Percentiles rank a stretch among this genome's conserved stretches.
These are phyloP conservation scores for Reutealis trisperma DNA, from an alignment of 345 rosid genomes.

Conservation along the genomic window DNA sequence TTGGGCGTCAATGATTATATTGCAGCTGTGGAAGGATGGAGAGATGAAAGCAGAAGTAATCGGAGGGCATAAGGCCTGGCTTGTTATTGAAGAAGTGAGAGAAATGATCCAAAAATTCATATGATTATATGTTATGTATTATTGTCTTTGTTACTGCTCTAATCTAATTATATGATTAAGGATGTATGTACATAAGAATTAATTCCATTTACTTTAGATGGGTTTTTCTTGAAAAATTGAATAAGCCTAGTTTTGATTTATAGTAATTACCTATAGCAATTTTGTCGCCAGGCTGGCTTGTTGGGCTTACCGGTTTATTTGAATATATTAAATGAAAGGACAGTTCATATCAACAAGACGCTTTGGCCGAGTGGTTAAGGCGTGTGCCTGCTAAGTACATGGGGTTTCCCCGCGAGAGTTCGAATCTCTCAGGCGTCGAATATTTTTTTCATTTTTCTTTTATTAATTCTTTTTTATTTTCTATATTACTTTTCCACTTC, in stretches of 20 bases:
- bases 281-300: too few relatives aligned
- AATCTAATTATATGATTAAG: neutral
- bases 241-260: too few relatives aligned
- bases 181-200: neutral
- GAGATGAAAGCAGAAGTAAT: slow-evolving; percentile 92
- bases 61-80: slow-evolving; percentile 97
- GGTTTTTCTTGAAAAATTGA: too few relatives aligned
- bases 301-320: too few relatives aligned
- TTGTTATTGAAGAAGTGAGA: slow-evolving; percentile 81
- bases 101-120: slow-evolving; percentile 66
- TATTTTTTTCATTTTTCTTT: too few relatives aligned
- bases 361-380: slow-evolving; percentile 97
- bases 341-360: slow-evolving; percentile 8
- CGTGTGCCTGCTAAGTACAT: slow-evolving; percentile 89
- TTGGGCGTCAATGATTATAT: neutral
- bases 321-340: too few relatives aligned
- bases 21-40: slow-evolving; percentile 82
- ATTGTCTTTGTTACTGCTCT: neutral
- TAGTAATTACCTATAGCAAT: too few relatives aligned
- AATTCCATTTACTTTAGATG: too few relatives aligned
- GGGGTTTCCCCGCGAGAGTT: slow-evolving; percentile 90
- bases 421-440: slow-evolving; percentile 79
- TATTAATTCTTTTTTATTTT: too few relatives aligned
- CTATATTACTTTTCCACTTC: too few relatives aligned
- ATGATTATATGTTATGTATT: slow-evolving; percentile 15